phyloP scores from a whole-genome alignment of 768 basidiomycete species.

The Leccinum disarticulatum region DNA sequence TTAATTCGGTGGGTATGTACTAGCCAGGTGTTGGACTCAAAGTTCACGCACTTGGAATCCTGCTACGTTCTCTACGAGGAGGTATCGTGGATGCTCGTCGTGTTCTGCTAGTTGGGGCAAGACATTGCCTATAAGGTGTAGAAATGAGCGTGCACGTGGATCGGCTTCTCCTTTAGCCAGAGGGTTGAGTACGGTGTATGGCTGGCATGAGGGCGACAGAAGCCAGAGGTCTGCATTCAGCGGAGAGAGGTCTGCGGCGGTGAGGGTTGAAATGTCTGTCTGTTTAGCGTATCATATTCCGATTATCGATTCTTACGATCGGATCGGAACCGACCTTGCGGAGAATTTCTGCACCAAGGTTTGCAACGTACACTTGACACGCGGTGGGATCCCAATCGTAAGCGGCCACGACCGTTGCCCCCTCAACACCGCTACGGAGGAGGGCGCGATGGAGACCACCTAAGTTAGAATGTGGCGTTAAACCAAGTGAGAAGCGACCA shows the following conservation, averaged over 20 bases:
- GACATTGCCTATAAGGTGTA: constrained; percentile 63
- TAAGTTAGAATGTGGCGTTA: constrained; percentile 26
- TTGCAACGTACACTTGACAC: constrained; percentile 65
- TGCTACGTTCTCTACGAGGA: constrained; percentile 80
- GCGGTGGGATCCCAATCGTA: constrained; percentile 84
- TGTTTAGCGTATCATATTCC: constrained; percentile 21
- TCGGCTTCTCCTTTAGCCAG: constrained; percentile 68
- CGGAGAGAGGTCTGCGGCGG: constrained; percentile 44
- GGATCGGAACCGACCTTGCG: constrained; percentile 30
- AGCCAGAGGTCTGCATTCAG: constrained; percentile 69
- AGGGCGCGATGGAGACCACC: constrained; percentile 76
- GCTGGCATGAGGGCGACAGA: constrained; percentile 80
- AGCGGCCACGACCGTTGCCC: constrained; percentile 53
- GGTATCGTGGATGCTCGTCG: constrained; percentile 50
- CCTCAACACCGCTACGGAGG: constrained; percentile 46
- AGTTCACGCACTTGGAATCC: constrained; percentile 67
- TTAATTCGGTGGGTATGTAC: constrained; percentile 7
- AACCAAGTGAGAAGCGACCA: not conserved
- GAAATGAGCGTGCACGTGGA: constrained; percentile 73
- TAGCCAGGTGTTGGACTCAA: not conserved
- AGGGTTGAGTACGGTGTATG: constrained; percentile 78
- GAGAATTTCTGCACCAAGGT: constrained; percentile 49
- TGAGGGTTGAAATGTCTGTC: constrained; percentile 63
- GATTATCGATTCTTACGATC: not conserved
- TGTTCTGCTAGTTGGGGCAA: constrained; percentile 54